Conservation (phyloP, 345 rosid species). For the Zanthoxylum bungeanum region DNA sequence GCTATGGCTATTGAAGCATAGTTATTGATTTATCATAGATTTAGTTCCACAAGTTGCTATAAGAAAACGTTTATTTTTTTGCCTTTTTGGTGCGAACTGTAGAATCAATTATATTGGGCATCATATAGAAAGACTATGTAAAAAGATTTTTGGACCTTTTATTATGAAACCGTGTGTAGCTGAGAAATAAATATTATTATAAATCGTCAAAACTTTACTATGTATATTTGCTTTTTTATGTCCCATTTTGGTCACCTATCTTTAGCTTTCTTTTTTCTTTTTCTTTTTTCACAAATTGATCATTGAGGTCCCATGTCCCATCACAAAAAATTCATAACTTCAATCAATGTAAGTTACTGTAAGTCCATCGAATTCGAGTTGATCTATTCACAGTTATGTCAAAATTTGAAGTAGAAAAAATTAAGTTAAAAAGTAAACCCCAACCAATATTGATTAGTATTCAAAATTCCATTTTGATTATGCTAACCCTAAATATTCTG, state of each 20-base stretch:
- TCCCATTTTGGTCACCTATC: background rate
- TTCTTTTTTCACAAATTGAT: background rate
- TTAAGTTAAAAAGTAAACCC: too few species aligned
- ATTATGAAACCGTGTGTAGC: background rate
- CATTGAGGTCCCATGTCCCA: background rate
- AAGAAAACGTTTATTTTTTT: slow-evolving; percentile 3
- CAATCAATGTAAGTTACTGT: background rate
- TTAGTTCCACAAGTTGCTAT: background rate
- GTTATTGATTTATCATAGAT: background rate
- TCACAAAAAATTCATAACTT: background rate
- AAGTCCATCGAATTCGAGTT: too few species aligned
- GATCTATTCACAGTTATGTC: too few species aligned
- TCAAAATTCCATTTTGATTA: background rate
- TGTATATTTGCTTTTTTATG: background rate
- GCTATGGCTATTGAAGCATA: background rate
- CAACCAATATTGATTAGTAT: background rate
- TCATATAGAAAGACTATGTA: background rate
- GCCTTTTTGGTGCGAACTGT: slow-evolving; percentile 5
- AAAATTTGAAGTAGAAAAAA: too few species aligned
- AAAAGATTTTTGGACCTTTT: slow-evolving; percentile 8
- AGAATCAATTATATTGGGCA: slow-evolving; percentile 2
- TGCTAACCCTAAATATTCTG: background rate
- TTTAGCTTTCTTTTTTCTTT: background rate
- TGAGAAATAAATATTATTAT: background rate
- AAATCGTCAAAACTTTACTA: background rate